A percentile compares a stretch with the other conserved stretches of the same genome.
Evolutionary conservation across 2,329 filamentous ascomycete species (phyloP).

Genomic region (Aaosphaeria arxii): DNA sequence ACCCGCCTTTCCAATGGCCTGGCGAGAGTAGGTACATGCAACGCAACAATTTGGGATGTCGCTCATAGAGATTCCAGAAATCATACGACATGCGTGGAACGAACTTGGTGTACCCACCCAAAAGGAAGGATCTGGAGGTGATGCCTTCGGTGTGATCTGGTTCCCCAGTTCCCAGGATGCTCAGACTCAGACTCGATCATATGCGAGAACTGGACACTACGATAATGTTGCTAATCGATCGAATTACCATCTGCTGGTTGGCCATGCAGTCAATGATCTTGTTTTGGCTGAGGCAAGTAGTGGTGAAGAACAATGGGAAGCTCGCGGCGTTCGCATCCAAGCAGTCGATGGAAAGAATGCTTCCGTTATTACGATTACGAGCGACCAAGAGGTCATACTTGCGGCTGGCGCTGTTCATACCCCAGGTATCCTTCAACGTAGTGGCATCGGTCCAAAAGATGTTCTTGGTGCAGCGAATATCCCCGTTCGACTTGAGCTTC

Average conservation of each 20-base stretch:
- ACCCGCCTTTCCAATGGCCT: conserved; percentile 12
- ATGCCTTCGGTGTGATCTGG: conserved; percentile 8
- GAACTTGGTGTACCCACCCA: conserved; percentile 5
- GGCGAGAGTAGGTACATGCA: conserved; percentile 6
- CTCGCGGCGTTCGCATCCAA: conserved; percentile 8
- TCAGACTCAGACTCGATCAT: conserved; percentile 17
- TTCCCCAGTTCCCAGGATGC: conserved; percentile 9
- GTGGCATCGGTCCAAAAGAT: conserved; percentile 14
- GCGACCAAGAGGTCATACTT: conserved; percentile 12
- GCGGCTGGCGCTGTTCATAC: conserved; percentile 15
- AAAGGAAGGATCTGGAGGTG: conserved; percentile 7
- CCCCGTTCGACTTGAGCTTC: conserved; percentile 15
- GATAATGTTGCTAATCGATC: conserved; percentile 13
- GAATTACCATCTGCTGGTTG: conserved; percentile 21
- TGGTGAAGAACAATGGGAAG: background rate
- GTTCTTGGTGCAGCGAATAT: conserved; percentile 18
- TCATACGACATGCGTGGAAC: conserved; percentile 7
- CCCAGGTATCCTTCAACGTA: conserved; percentile 14
- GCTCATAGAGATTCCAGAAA: conserved; percentile 1
- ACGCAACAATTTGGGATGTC: background rate
- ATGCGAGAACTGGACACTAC: conserved; percentile 23
- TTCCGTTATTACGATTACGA: background rate
- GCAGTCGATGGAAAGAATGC: conserved; percentile 6
- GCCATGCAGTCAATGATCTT: conserved; percentile 5
- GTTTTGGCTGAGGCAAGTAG: background rate